phyloP scores from a whole-genome alignment of 306 rosid genomes.

The Benincasa hispida region DNA sequence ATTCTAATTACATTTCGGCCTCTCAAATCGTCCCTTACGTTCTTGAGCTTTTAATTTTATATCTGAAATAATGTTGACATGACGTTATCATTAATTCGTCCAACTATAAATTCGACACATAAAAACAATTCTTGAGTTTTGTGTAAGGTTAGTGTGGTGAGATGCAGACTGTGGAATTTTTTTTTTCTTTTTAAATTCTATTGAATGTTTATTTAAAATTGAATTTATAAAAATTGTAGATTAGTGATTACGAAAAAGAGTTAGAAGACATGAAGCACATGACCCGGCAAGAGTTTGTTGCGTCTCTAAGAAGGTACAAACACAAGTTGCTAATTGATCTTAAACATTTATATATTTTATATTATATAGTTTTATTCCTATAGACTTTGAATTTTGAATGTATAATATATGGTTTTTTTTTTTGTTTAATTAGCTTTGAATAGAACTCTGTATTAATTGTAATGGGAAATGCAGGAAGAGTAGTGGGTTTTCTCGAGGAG shows the following conservation, averaged over 20 bases:
- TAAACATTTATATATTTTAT: not conserved
- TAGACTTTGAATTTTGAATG: not conserved
- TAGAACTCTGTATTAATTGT: not conserved
- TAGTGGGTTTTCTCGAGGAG: conserved; percentile 93
- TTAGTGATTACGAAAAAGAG: conserved; percentile 73
- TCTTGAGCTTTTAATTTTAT: not conserved
- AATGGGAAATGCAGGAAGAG: conserved; percentile 49
- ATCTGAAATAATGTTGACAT: not conserved
- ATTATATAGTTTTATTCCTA: not conserved
- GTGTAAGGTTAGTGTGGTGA: not conserved
- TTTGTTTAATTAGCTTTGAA: not conserved
- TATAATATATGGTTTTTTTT: not conserved
- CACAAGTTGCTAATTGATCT: not conserved
- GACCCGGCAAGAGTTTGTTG: conserved; percentile 94
- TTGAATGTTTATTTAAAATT: not conserved
- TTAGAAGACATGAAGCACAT: conserved; percentile 85
- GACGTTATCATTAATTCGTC: not conserved
- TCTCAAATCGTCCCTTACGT: too few species aligned
- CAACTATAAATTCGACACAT: not conserved
- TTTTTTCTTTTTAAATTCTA: not conserved
- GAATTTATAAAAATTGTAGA: conserved; percentile 20
- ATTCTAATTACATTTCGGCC: too few species aligned
- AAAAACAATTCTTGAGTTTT: too few species aligned
- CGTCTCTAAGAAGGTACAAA: conserved; percentile 77
- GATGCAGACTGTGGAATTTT: not conserved